A percentile compares a stretch with the other conserved stretches of the same genome.
These are phyloP conservation scores for Beauveria rudraprayagi DNA, from an alignment of 2,329 filamentous ascomycete genomes.

Conservation along the genomic window DNA sequence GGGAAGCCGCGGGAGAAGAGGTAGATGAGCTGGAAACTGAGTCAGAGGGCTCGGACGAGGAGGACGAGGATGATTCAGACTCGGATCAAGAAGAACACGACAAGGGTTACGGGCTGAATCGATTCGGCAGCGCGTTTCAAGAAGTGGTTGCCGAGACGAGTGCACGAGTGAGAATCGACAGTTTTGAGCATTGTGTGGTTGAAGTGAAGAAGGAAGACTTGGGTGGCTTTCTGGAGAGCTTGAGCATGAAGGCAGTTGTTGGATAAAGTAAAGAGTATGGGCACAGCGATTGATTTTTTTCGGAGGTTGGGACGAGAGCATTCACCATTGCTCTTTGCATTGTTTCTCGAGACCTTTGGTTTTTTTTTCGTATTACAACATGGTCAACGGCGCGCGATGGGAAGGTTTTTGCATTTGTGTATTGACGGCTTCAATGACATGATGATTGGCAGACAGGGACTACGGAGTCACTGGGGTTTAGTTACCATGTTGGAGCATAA, in stretches of 20 bases:
- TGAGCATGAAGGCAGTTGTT: slow-evolving; percentile 86
- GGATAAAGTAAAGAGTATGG: slow-evolving; percentile 30
- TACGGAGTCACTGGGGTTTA: neutral
- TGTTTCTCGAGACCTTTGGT: neutral
- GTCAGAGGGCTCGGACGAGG: slow-evolving; percentile 32
- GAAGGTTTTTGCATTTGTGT: neutral
- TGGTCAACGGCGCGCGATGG: neutral
- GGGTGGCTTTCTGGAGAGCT: slow-evolving; percentile 76
- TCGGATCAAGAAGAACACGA: slow-evolving; percentile 45
- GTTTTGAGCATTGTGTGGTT: slow-evolving; percentile 94
- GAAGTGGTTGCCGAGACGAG: slow-evolving; percentile 90
- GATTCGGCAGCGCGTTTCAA: slow-evolving; percentile 91
- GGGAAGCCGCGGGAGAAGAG: slow-evolving; percentile 37
- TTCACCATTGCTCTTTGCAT: neutral
- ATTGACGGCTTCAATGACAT: neutral
- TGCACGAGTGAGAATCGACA: slow-evolving; percentile 83
- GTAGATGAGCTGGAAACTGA: slow-evolving; percentile 41
- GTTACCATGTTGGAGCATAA: neutral
- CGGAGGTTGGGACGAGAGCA: neutral
- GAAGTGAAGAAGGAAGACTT: slow-evolving; percentile 97
- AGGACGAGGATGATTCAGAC: slow-evolving; percentile 43
- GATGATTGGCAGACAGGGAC: neutral
- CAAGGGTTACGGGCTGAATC: slow-evolving; percentile 70
- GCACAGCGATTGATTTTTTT: slow-evolving; percentile 8
- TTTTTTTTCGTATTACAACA: neutral